Base-by-base conservation (phyloP, 2,329 filamentous ascomycete genomes). In the Pseudofabraea citricarpa region DNA sequence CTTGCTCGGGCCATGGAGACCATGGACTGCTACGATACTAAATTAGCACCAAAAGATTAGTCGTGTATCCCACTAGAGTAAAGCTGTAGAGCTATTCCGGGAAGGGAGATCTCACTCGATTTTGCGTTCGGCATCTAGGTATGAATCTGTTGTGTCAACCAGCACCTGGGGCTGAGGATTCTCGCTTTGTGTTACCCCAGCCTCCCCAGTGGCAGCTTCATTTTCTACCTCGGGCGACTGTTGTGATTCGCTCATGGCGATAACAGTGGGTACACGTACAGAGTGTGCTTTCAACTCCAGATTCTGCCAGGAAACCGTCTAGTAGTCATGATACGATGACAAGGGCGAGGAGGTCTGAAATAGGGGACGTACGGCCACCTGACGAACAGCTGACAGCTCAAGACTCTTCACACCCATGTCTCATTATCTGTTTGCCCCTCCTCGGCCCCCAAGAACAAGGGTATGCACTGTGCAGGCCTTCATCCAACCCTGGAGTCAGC, bases 1-100 rank as follows among this genome's bases (percentile, higher is more conserved):
- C 16, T 22, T 21, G 15, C 21, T 20, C 9, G 40, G 16, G 12
- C 35, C 40, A 36, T 38, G 24, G 18, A 44, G 33, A 5, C 45
- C 45, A 22, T 48, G 45, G 18, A 48, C 33, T 20, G 39, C 42
- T 12, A 48, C 41, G 7, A 48, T 15, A 29, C 45, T 48, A 21
- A n/a, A n/a, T 39, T 32, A 15, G 27, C 9, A 31, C 16, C 16
- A 31, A 15, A 31, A 31, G 4, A 31, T 31, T n/a, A n/a, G n/a
- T n/a, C n/a, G n/a, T n/a, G n/a, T n/a, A n/a, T n/a, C n/a, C n/a
- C n/a, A n/a, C n/a, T n/a, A n/a, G n/a, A n/a, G n/a, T n/a, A n/a
- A n/a, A n/a, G n/a, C n/a, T n/a, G n/a, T n/a, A n/a, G n/a, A n/a
- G n/a, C n/a, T n/a, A n/a, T n/a, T n/a, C n/a, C n/a, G n/a, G 24